phyloP scores from a whole-genome alignment of 192 early-diverging fungal species.

The Coemansia pectinata region DNA sequence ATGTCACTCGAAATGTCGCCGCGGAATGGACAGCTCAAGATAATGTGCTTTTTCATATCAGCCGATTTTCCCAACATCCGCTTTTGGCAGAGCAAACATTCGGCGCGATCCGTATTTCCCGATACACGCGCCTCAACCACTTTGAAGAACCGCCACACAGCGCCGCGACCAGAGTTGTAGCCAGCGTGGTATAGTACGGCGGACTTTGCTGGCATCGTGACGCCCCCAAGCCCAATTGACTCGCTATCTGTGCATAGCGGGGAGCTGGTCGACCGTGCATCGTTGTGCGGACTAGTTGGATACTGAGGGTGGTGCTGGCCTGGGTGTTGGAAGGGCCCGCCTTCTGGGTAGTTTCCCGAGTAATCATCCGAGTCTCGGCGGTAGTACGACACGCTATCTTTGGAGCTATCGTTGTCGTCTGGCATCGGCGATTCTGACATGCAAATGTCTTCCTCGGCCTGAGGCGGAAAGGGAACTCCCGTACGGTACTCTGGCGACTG shows the following conservation, averaged over 20 bases:
- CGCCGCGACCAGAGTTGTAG: conserved; percentile 51
- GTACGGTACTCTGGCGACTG: background rate
- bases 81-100: conserved; percentile 54
- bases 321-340: conserved; percentile 5
- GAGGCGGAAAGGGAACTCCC: conserved; percentile 9
- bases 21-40: conserved; percentile 41
- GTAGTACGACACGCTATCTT: conserved; percentile 11
- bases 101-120: conserved; percentile 55
- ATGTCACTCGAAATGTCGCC: conserved; percentile 41
- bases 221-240: conserved; percentile 16
- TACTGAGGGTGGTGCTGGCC: conserved; percentile 1
- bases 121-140: conserved; percentile 53
- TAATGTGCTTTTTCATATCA: conserved; percentile 57
- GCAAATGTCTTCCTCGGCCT: conserved; percentile 40
- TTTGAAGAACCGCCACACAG: conserved; percentile 54
- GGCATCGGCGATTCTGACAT: conserved; percentile 51
- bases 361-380: conserved; percentile 15
- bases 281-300: conserved; percentile 5
- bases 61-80: conserved; percentile 57
- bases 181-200: conserved; percentile 48
- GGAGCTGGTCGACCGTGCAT: conserved; percentile 20
- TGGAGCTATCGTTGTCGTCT: conserved; percentile 9
- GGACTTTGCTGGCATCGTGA: conserved; percentile 44
- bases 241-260: conserved; percentile 9
- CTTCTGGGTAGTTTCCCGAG: conserved; percentile 10